A percentile compares a stretch with the other conserved stretches of the same genome.
Evolutionary conservation across 129 eudicot species (phyloP).

Genomic region (Pittosporum tobira): DNA sequence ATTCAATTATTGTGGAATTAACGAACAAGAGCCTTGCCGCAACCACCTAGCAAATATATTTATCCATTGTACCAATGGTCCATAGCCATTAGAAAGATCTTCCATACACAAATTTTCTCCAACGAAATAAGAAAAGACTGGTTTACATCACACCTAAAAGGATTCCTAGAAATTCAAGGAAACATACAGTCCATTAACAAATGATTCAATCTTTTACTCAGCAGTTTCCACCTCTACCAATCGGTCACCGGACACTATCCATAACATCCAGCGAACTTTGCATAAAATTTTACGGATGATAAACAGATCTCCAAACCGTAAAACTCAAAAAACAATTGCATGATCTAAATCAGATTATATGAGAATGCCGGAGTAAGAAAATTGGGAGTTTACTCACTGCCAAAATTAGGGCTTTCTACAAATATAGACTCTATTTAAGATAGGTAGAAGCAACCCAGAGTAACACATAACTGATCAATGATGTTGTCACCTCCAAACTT

Average conservation of each 20-base stretch:
- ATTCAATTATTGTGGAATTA: neutral
- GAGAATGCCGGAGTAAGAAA: slow-evolving; percentile 7
- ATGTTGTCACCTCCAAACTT: slow-evolving; percentile 89
- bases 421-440: slow-evolving; percentile 41
- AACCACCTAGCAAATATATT: neutral
- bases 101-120: neutral
- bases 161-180: neutral
- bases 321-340: neutral
- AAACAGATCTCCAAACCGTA: slow-evolving; percentile 9
- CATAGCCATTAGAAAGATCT: neutral
- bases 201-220: neutral
- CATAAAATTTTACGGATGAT: neutral
- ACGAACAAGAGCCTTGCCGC: neutral
- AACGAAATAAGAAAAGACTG: too few species aligned
- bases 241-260: neutral
- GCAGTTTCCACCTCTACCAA: too few species aligned
- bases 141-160: neutral
- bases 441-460: slow-evolving; percentile 96
- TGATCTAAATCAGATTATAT: slow-evolving; percentile 3
- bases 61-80: neutral
- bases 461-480: slow-evolving; percentile 73
- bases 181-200: neutral
- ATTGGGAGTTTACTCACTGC: neutral
- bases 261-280: neutral
- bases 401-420: slow-evolving; percentile 13